Evolutionary conservation across 208 protist genomes (phyloP), one percentile per base, ranked within the genome.

Genomic region (Acanthamoeba triangularis): DNA sequence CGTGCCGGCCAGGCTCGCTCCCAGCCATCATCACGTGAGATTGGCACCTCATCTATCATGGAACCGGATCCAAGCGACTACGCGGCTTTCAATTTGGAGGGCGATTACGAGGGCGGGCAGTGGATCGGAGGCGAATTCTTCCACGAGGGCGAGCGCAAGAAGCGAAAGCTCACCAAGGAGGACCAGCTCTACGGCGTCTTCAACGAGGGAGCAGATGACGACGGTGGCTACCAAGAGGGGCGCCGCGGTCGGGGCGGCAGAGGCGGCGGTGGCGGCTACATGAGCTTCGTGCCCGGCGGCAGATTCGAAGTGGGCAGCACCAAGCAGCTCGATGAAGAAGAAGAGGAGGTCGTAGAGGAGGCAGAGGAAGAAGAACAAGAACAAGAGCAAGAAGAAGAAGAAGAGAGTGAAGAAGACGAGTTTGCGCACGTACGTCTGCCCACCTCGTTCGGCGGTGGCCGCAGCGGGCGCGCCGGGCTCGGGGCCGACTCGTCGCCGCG

Each of bases 121-220:
- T 93, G 88, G 88, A 93, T 93, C 18, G 63, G 49, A 3, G 88
- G 88, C 65, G 88, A 93, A 54, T 93, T 93, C 65, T 93, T 78
- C 88, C 41, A 78, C n/a, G 88, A 76, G 33, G 63, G 41, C 25
- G 63, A 93, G 44, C 88, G 88, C 35, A 69, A 76, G 63, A 93
- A 93, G 49, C 54, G 88, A 49, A 93, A 93, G 33, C 23, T 93
- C 2, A 93, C 59, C 35, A 93, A 93, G 33, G 63, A 93, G 63
- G 88, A 93, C 13, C 88, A 93, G 47, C 56, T 93, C 28, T 93
- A 93, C 35, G 88, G 88, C 28, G 88, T 93, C 2, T 93, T 93
- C 59, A 59, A 93, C 63, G 88, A 93, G 49, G 23, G 10, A 13
- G 88, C 74, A 56, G 88, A 93, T 35, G 88, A 33, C 8, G 82